phyloP scores from a whole-genome alignment of 768 basidiomycete species.

The Termitomyces sp. region DNA sequence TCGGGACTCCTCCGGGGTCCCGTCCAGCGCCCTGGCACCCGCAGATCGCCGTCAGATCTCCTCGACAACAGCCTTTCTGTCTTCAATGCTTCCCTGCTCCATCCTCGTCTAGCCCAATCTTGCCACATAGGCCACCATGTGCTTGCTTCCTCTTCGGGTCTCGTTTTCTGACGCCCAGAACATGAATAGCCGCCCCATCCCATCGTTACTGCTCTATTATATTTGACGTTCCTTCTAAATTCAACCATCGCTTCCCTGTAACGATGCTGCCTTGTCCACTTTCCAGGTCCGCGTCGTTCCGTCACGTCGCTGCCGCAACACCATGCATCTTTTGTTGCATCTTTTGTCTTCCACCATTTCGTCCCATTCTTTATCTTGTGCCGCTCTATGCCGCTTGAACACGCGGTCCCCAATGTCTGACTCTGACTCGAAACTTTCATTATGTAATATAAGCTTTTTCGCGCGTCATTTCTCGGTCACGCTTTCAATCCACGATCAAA shows the following conservation, averaged over 20 bases:
- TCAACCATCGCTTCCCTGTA: too few relatives aligned
- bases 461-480: slow-evolving; percentile 7
- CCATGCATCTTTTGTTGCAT: not conserved
- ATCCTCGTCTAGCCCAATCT: too few relatives aligned
- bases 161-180: too few relatives aligned
- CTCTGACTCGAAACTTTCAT: not conserved
- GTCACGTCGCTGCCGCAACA: not conserved
- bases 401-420: too few relatives aligned
- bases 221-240: too few relatives aligned
- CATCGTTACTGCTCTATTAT: too few relatives aligned
- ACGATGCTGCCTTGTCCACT: not conserved
- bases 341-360: not conserved
- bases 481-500: slow-evolving; percentile 1
- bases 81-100: too few relatives aligned
- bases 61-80: not conserved
- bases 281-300: not conserved
- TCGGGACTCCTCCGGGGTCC: slow-evolving; percentile 22
- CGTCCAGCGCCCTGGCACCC: not conserved
- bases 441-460: slow-evolving; percentile 4
- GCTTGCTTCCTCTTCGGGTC: too few relatives aligned
- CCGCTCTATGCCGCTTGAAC: too few relatives aligned
- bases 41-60: slow-evolving; percentile 28
- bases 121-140: too few relatives aligned
- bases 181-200: too few relatives aligned
- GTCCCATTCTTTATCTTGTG: too few relatives aligned